Base-by-base conservation (phyloP, 1,284 basidiomycete species). In the Porodaedalea pini region DNA sequence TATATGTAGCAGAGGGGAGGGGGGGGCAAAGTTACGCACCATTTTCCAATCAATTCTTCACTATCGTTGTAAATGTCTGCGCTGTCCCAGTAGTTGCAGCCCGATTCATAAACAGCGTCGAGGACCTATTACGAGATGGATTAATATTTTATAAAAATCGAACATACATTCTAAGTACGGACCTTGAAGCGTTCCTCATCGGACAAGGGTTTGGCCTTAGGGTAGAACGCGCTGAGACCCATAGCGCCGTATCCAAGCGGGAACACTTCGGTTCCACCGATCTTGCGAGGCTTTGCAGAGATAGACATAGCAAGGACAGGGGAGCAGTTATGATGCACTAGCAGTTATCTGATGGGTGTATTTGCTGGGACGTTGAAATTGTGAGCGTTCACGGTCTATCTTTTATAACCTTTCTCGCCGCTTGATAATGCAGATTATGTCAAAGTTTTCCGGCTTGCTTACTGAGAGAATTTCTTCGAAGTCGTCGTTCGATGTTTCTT, bases 1-100 rank as follows among this genome's bases (percentile, higher is more conserved):
- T n/a, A n/a, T n/a, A n/a, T n/a, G n/a, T n/a, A n/a, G n/a, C n/a
- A n/a, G n/a, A n/a, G n/a, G n/a, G n/a, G n/a, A n/a, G n/a, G n/a
- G n/a, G n/a, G n/a, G n/a, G n/a, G n/a, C n/a, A n/a, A 23, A 17
- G 17, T 19, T 11, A 50, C n/a, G 15, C 17, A 74, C 76, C 76
- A 79, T 67, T 73, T 73, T 10, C 76, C 76, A 10, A 78, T 63
- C 10, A 79, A 60, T 1, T 75, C 73, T 63, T 79, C 78, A 19
- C 67, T 74, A 60, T 78, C 73, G 2, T 68, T 70, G 60, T 79
- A 80, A 2, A 74, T 56, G 60, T 75, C 70, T 6, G 75, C 71
- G 11, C 75, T 70, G 60, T 76, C 75, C 76, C 76, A 78, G 57
- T 69, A 70, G 3, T 69, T 78, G 59, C 71, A 73, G 0, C 76